These are phyloP conservation scores for Lactarius indigo DNA, from an alignment of 768 basidiomycete genomes.

Conservation along the genomic window DNA sequence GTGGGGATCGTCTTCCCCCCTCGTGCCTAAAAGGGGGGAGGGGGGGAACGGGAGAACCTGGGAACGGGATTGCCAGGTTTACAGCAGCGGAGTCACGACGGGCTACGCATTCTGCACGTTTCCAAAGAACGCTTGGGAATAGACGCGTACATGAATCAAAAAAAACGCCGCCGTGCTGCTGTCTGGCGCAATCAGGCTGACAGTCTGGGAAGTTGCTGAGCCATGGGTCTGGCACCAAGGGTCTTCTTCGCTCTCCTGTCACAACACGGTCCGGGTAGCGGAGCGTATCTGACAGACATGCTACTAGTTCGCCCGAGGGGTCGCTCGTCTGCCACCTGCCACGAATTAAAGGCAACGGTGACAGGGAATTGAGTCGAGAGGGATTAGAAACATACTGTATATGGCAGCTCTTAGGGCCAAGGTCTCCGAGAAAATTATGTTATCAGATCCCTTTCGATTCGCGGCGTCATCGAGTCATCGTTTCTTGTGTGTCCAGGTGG, in stretches of 20 bases:
- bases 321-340: not conserved
- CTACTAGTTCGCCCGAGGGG: slow-evolving; percentile 1
- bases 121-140: slow-evolving; percentile 17
- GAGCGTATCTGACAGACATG: not conserved
- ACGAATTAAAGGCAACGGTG: not conserved
- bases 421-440: slow-evolving; percentile 15
- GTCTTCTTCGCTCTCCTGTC: not conserved
- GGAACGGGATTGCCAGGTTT: slow-evolving; percentile 10
- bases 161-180: slow-evolving; percentile 8
- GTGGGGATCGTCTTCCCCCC: slow-evolving; percentile 16
- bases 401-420: not conserved
- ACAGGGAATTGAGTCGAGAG: not conserved
- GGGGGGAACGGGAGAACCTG: not conserved
- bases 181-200: slow-evolving; percentile 21
- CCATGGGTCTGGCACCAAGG: slow-evolving; percentile 1
- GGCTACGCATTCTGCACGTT: slow-evolving; percentile 17
- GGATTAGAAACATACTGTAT: not conserved
- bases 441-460: slow-evolving; percentile 14
- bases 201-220: slow-evolving; percentile 16
- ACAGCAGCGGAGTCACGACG: slow-evolving; percentile 9
- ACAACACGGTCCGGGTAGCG: slow-evolving; percentile 3
- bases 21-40: slow-evolving; percentile 22
- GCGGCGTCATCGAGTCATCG: slow-evolving; percentile 3
- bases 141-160: slow-evolving; percentile 12
- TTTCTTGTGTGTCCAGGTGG: not conserved